Conservation (phyloP, 78 protist species). For the Polysphondylium violaceum region DNA sequence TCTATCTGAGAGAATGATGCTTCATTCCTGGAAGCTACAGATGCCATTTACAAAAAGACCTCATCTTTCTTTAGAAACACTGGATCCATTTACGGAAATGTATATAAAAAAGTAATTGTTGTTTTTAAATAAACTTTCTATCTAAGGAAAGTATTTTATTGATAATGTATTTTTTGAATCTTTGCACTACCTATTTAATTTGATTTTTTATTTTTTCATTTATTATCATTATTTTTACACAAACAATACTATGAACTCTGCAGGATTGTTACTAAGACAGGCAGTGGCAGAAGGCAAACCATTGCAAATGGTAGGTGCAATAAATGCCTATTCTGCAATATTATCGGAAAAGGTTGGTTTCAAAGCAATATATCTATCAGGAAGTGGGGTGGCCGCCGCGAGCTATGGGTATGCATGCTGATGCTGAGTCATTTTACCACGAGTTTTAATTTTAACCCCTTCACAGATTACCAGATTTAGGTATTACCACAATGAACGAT, state of each 20-base stretch:
- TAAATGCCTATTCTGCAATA: constrained; percentile 73
- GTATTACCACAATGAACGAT: constrained; percentile 67
- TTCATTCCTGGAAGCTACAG: constrained; percentile 65
- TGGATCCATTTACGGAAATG: constrained; percentile 16
- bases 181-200: too few species aligned
- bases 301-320: constrained; percentile 51
- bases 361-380: constrained; percentile 63
- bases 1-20: constrained; percentile 13
- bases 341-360: constrained; percentile 55
- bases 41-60: constrained; percentile 16
- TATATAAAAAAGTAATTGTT: not conserved
- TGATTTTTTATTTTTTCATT: too few species aligned
- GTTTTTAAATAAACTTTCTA: not conserved
- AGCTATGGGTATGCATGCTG: too few species aligned
- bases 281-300: constrained; percentile 57
- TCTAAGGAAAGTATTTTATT: too few species aligned
- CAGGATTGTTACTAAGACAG: constrained; percentile 51
- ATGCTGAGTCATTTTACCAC: too few species aligned
- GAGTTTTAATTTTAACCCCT: not conserved
- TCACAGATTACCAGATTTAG: constrained; percentile 56
- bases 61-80: not conserved
- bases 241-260: not conserved
- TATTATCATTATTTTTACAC: too few species aligned
- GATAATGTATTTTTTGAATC: not conserved
- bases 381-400: constrained; percentile 72